A percentile compares a stretch with the other conserved stretches of the same genome.
Conservation (phyloP, 352 stramenopile species). For the Globisporangium spiculum region DNA sequence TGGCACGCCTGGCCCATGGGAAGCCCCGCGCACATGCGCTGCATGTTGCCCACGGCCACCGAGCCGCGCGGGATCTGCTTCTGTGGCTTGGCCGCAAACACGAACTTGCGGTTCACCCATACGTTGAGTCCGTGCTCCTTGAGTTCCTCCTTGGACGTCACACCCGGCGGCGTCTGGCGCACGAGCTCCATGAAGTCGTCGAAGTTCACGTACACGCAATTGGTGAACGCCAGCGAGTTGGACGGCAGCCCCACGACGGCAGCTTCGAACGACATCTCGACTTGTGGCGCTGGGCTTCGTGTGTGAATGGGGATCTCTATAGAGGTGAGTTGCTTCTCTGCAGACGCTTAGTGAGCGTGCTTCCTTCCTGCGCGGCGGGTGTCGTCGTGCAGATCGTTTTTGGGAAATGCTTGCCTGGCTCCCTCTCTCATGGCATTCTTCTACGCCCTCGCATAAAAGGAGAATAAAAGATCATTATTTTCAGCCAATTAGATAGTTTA, state of each 20-base stretch:
- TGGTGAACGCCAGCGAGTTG: conserved; percentile 83
- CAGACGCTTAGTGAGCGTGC: too few species aligned
- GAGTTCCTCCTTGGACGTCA: conserved; percentile 71
- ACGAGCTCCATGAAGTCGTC: conserved; percentile 77
- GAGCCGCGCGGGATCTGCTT: conserved; percentile 55
- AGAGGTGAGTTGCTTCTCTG: too few species aligned
- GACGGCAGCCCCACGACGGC: conserved; percentile 61
- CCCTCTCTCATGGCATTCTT: conserved; percentile 8
- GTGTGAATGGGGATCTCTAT: background rate
- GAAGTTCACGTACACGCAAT: conserved; percentile 75
- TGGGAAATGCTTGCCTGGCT: conserved; percentile 4
- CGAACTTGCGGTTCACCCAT: conserved; percentile 82
- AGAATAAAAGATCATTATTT: conserved; percentile 11
- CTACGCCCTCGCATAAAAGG: background rate
- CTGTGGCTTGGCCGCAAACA: conserved; percentile 73
- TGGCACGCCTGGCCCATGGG: conserved; percentile 65
- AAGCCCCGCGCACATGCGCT: conserved; percentile 73
- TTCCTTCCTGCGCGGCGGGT: background rate
- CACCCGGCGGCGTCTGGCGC: conserved; percentile 49
- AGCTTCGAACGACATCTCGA: conserved; percentile 53
- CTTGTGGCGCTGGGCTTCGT: background rate
- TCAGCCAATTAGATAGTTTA: conserved; percentile 4
- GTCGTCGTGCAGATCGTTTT: background rate
- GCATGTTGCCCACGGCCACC: conserved; percentile 72
- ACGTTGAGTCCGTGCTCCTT: conserved; percentile 73